Evolutionary conservation across 495 filamentous ascomycete species (phyloP), one percentile per base, ranked within the genome.

Genomic region (Talaromyces trachyspermus): DNA sequence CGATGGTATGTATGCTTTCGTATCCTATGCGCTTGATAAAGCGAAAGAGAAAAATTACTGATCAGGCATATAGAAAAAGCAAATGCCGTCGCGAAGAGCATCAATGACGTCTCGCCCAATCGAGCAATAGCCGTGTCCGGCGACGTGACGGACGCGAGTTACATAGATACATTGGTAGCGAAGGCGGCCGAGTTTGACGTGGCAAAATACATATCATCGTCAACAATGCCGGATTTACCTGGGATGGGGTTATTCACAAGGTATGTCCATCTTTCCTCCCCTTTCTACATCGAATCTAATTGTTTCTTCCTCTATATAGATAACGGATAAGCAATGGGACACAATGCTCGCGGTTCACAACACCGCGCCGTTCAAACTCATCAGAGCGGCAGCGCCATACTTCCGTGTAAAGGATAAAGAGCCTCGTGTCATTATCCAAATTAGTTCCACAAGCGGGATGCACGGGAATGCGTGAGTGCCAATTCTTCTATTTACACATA

Each of bases 191-290:
- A 83, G 43, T 90, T 92, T 57, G 88, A 88, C 19, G 75, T 44
- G 88, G 87, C 49, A 92, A 92, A 72, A 87, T 95, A 48, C 84
- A 95, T 63, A 81, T 89, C 46, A 79, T 91, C 47, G 85, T 94
- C 29, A 92, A 92, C 61, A 92, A 91, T 66, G 88, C 88, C 1
- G 87, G 88, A 27, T 85, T 85, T 62, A 94, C 88, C 0, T 95
- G 87, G 85, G 88, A 95, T 59, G 88, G 81, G 3, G 86, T 94
- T 18, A 88, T 94, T 54, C 86, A 92, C 69, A 91, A 90, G 75
- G 82, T 83, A 45, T 30, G 49, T 48, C 27, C 23, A 37, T 9
- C 29, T 2, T 11, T 36, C 42, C 23, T 52, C 46, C 29, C 18
- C n/a, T n/a, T n/a, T n/a, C n/a, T n/a, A n/a, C n/a, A n/a, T n/a